Evolutionary conservation across 192 early-diverging fungal species (phyloP).

Genomic region (Coemansia guatemalensis): DNA sequence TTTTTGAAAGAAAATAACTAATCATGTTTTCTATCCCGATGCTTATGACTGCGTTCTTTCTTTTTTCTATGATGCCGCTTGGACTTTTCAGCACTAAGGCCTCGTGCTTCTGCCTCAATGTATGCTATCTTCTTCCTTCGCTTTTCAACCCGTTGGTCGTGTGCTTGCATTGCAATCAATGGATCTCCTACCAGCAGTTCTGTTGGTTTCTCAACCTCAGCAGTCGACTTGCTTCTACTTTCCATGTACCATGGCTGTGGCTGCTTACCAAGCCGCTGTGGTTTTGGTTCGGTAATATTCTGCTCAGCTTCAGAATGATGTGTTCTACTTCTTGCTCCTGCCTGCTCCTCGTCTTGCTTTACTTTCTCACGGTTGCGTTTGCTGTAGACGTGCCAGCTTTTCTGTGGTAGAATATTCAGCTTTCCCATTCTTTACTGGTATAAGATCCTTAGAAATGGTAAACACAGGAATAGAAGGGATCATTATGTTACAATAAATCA

Average conservation of each 20-base stretch:
- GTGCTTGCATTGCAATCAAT: slow-evolving; percentile 4
- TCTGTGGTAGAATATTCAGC: slow-evolving; percentile 12
- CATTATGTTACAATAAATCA: too few relatives aligned
- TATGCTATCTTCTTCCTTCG: neutral
- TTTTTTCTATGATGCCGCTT: neutral
- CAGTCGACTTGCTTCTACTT: neutral
- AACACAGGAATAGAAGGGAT: too few relatives aligned
- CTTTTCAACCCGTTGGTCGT: slow-evolving; percentile 6
- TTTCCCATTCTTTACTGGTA: slow-evolving; percentile 3
- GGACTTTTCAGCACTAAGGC: neutral
- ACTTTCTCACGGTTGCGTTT: slow-evolving; percentile 8
- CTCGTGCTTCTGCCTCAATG: neutral
- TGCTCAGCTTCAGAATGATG: too few relatives aligned
- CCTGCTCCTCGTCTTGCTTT: slow-evolving; percentile 6
- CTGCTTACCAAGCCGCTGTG: neutral
- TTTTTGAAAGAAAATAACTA: neutral
- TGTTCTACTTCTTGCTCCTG: neutral
- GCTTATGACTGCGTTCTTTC: neutral
- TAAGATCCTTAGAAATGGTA: too few relatives aligned
- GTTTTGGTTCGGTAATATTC: neutral
- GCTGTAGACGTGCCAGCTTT: slow-evolving; percentile 18
- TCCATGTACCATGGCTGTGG: slow-evolving; percentile 4
- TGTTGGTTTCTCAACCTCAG: neutral
- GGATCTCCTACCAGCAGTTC: neutral
- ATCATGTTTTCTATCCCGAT: too few relatives aligned